Evolutionary conservation across 495 filamentous ascomycete genomes (phyloP).

Genomic region (Penicillium angulare): DNA sequence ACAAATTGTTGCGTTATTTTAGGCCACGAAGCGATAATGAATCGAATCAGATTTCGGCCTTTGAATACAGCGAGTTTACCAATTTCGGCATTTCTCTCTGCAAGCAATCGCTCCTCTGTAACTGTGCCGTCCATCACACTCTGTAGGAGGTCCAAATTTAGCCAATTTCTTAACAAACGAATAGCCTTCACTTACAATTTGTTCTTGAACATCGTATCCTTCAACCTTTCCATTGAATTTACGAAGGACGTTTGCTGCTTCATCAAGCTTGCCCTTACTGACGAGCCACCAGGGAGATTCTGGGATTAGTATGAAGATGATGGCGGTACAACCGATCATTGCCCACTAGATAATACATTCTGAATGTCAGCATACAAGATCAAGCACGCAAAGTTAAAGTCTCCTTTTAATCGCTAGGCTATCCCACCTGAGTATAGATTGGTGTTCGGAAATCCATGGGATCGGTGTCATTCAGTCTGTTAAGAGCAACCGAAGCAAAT

Average conservation of each 20-base stretch:
- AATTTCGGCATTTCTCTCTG: conserved; percentile 26
- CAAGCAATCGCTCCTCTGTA: conserved; percentile 26
- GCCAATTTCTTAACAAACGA: not conserved
- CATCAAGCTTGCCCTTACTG: conserved; percentile 34
- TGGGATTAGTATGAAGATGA: conserved; percentile 33
- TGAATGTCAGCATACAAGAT: not conserved
- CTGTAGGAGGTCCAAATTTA: too few relatives aligned
- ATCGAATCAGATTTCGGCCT: conserved; percentile 38
- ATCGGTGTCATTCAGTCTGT: conserved; percentile 22
- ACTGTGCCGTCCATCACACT: conserved; percentile 32
- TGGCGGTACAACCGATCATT: conserved; percentile 27
- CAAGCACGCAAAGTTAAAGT: too few relatives aligned
- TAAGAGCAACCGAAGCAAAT: conserved; percentile 38
- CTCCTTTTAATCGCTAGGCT: not conserved
- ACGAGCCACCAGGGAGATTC: conserved; percentile 40
- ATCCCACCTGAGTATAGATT: conserved; percentile 40
- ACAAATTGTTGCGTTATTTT: conserved; percentile 45
- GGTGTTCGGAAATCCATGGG: conserved; percentile 35
- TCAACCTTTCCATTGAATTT: conserved; percentile 28
- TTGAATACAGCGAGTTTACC: conserved; percentile 34
- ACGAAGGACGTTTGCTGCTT: conserved; percentile 26
- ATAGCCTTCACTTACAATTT: conserved; percentile 31
- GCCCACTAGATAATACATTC: conserved; percentile 25
- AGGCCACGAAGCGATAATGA: conserved; percentile 40
- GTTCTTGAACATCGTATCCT: conserved; percentile 30